Evolutionary conservation across 371 early-diverging fungal genomes (phyloP).

Genomic region (Mortierella sp.): DNA sequence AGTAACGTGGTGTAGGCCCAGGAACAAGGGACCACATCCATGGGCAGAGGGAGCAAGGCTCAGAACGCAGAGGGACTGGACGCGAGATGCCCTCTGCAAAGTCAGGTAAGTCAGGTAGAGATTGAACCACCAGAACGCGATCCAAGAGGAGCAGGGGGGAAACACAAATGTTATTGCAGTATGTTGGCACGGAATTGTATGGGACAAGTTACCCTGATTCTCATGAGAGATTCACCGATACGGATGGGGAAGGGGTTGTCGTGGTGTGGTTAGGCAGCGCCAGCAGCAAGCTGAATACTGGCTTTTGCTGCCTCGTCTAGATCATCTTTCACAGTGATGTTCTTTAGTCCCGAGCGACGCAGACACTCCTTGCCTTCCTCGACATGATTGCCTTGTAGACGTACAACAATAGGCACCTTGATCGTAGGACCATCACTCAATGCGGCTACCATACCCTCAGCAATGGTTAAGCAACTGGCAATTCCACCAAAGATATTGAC

Average conservation of each 20-base stretch:
- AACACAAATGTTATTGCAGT: no score
- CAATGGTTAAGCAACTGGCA: conserved; percentile 78
- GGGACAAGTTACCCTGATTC: no score
- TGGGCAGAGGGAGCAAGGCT: background rate
- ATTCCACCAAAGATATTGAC: conserved; percentile 82
- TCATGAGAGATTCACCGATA: no score
- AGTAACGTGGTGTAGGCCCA: no score
- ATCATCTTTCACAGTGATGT: conserved; percentile 71
- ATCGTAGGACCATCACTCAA: conserved; percentile 64
- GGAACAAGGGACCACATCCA: no score
- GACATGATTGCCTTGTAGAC: conserved; percentile 68
- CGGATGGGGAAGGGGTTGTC: no score
- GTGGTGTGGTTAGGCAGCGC: background rate
- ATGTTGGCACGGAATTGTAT: no score
- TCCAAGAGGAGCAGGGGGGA: background rate
- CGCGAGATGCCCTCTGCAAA: no score
- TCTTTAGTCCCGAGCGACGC: conserved; percentile 59
- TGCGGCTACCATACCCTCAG: conserved; percentile 75
- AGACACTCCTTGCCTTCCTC: conserved; percentile 73
- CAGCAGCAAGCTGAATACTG: conserved; percentile 34
- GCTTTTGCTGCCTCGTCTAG: conserved; percentile 72
- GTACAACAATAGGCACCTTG: conserved; percentile 71
- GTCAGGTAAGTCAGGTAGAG: background rate
- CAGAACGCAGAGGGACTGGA: no score
- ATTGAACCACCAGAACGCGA: background rate